Evolutionary conservation across 2,329 filamentous ascomycete genomes (phyloP), one percentile per base, ranked within the genome.

Genomic region (Fusarium sp.): DNA sequence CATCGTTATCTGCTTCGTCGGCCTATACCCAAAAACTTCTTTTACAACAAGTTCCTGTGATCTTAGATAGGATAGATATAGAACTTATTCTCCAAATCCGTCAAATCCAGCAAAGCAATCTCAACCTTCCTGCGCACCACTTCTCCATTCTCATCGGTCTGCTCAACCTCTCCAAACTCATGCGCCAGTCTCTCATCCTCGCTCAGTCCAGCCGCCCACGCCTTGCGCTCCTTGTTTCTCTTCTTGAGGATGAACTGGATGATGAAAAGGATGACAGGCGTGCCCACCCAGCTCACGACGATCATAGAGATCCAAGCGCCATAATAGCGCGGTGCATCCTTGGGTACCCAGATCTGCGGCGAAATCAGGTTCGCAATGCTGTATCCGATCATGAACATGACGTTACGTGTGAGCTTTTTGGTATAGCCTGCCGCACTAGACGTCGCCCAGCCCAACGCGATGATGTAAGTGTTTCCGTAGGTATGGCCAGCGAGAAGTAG

Each of bases 321-420:
- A 8, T 76, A 76, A 26, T 76, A 77, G 4, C 75, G 56, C 0
- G 75, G 75, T 0, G 65, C 71, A 13, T 71, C 73, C 70, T 67
- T 75, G 0, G 69, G 65, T 3, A 73, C 72, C 77, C 77, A 81
- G 5, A 81, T 76, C 58, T 81, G 79, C 2, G 79, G 80, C 2
- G 77, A 78, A 3, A 80, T 73, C 8, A 82, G 76, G 31, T 79
- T 81, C 5, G 75, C 74, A 2, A 79, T 59, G 11, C 77, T 75
- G 11, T 78, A 79, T 1, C 79, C 81, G 1, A 81, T 61, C 72
- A 81, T 80, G 49, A 80, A 81, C 72, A 81, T 75, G 14, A 76
- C 80, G 13, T 80, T 81, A 1, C 80, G 76, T 5, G 81, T 82
- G 4, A 81, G 78, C 63, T 83, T 83, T 69, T 83, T 83, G 5